Evolutionary conservation across 2,329 filamentous ascomycete genomes (phyloP).

Genomic region (Sarocladiaceae sp.): DNA sequence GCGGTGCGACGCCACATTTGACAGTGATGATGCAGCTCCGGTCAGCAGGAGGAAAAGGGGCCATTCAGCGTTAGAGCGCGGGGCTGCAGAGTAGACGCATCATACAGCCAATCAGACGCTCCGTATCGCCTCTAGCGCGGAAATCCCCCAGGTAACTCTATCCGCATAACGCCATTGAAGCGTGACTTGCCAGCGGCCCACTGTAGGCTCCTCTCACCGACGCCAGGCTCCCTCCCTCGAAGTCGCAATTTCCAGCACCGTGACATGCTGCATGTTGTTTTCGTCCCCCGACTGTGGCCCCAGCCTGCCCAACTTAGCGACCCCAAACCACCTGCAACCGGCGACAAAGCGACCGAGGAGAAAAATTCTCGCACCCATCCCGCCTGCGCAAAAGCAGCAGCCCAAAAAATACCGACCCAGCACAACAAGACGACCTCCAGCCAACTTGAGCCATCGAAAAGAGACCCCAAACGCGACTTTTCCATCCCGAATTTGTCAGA

Average conservation of each 20-base stretch:
- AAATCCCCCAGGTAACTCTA: background rate
- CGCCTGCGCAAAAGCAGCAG: slow-evolving; percentile 47
- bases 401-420: slow-evolving; percentile 41
- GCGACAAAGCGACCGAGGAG: slow-evolving; percentile 24
- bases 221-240: slow-evolving; percentile 8
- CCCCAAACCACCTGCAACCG: slow-evolving; percentile 15
- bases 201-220: background rate
- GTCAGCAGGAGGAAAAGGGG: slow-evolving; percentile 1
- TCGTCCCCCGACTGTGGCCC: slow-evolving; percentile 9
- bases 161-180: background rate
- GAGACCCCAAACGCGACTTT: slow-evolving; percentile 40
- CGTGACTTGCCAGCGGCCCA: background rate
- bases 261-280: too few relatives aligned
- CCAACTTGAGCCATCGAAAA: slow-evolving; percentile 47
- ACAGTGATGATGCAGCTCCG: too few relatives aligned
- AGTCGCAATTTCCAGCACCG: too few relatives aligned
- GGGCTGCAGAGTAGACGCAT: background rate
- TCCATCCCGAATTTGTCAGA: slow-evolving; percentile 44
- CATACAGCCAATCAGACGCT: background rate
- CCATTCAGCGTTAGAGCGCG: background rate
- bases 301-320: slow-evolving; percentile 9
- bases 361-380: slow-evolving; percentile 46
- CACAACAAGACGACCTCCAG: slow-evolving; percentile 5
- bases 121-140: background rate
- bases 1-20: too few relatives aligned